phyloP scores from a whole-genome alignment of 495 filamentous ascomycete species.

The Podospora tetraspora region DNA sequence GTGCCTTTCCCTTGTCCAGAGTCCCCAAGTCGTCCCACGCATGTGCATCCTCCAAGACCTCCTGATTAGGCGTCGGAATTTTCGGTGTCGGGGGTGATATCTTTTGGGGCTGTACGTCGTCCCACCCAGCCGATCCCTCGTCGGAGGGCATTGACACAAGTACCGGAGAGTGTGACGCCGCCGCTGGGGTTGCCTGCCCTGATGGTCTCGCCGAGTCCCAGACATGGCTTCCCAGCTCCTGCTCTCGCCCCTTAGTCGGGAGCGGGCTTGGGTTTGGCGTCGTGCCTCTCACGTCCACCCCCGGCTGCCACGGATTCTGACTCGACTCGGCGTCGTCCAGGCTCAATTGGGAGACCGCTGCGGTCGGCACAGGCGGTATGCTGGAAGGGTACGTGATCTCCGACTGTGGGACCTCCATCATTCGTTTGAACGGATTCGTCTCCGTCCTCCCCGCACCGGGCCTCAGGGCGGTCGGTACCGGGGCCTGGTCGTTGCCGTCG shows the following conservation, averaged over 20 bases:
- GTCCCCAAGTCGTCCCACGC: constrained; percentile 42
- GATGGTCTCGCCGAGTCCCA: constrained; percentile 36
- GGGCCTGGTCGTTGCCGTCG: constrained; percentile 12
- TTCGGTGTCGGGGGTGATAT: constrained; percentile 7
- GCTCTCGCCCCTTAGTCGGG: constrained; percentile 23
- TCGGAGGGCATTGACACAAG: constrained; percentile 30
- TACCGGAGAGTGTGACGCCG: constrained; percentile 21
- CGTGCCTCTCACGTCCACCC: constrained; percentile 23
- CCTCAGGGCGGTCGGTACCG: constrained; percentile 32
- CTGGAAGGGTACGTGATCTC: constrained; percentile 13
- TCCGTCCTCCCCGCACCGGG: constrained; percentile 35
- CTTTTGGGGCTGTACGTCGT: constrained; percentile 26
- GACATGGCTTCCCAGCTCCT: constrained; percentile 28
- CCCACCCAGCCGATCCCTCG: constrained; percentile 32
- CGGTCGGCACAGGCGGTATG: constrained; percentile 20
- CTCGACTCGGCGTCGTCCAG: constrained; percentile 32
- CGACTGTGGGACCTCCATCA: constrained; percentile 5
- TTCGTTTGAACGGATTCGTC: constrained; percentile 51
- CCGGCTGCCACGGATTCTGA: constrained; percentile 51
- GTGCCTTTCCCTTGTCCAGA: constrained; percentile 30
- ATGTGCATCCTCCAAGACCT: constrained; percentile 35
- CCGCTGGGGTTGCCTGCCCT: constrained; percentile 27
- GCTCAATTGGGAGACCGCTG: constrained; percentile 35
- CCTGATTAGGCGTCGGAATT: constrained; percentile 21
- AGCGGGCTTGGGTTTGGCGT: constrained; percentile 16